Conservation (phyloP, 1,284 basidiomycete species). For the Sanghuangporus baumii region DNA sequence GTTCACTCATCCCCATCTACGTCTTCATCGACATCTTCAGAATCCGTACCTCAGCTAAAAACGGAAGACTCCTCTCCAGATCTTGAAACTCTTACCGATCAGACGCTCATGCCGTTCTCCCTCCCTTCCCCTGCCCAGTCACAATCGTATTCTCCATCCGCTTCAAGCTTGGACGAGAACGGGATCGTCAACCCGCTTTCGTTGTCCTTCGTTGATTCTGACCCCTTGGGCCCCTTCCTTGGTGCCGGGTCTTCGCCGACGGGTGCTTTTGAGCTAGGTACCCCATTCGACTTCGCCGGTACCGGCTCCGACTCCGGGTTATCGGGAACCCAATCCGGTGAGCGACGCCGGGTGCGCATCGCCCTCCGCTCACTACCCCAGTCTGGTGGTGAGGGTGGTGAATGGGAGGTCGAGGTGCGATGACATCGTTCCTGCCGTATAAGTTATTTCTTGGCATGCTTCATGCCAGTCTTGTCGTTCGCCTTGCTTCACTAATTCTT, state of each 20-base stretch:
- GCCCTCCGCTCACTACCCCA: constrained; percentile 58
- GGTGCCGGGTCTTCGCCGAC: constrained; percentile 1
- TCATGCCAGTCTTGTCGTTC: background rate
- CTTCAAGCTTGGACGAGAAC: background rate
- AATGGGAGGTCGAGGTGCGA: constrained; percentile 62
- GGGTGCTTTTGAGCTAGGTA: background rate
- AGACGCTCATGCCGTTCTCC: background rate
- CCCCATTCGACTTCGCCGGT: constrained; percentile 1
- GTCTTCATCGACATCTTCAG: constrained; percentile 23
- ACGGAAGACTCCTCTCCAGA: background rate
- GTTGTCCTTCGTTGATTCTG: constrained; percentile 9
- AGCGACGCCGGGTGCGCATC: constrained; percentile 46
- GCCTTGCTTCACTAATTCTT: background rate
- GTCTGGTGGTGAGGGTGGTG: constrained; percentile 56
- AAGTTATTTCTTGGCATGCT: background rate
- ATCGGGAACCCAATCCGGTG: constrained; percentile 27
- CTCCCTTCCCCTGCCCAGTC: background rate
- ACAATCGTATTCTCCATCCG: background rate
- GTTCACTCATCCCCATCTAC: constrained; percentile 53
- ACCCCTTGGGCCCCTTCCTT: constrained; percentile 15
- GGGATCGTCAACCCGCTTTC: background rate
- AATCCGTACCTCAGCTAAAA: constrained; percentile 12
- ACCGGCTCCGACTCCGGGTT: constrained; percentile 33
- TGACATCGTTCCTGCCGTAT: background rate
- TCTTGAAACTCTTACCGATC: background rate